These are phyloP conservation scores for Pseudogymnoascus sp. DNA, from an alignment of 2,329 filamentous ascomycete genomes.

Conservation along the genomic window DNA sequence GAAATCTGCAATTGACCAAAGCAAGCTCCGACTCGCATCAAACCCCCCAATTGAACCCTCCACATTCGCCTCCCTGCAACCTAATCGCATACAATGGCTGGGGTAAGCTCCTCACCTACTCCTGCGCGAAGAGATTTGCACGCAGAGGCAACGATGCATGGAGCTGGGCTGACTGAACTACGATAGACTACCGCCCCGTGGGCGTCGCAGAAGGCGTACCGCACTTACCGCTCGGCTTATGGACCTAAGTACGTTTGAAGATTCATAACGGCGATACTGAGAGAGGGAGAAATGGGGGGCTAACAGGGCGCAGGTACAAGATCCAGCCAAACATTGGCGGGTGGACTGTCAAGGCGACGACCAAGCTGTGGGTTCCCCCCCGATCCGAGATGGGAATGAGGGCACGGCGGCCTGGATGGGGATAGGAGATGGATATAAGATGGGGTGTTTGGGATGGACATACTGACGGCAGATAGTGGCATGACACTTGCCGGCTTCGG, in stretches of 20 bases:
- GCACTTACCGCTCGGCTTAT: slow-evolving; percentile 51
- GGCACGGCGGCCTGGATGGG: background rate
- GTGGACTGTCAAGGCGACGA: slow-evolving; percentile 39
- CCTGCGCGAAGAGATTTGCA: background rate
- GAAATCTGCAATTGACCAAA: background rate
- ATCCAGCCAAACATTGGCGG: slow-evolving; percentile 47
- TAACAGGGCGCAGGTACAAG: slow-evolving; percentile 41
- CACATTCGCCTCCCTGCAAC: background rate
- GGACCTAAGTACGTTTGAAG: slow-evolving; percentile 52
- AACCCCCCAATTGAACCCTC: background rate
- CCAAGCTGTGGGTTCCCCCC: slow-evolving; percentile 37
- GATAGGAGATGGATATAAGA: background rate
- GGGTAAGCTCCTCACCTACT: background rate
- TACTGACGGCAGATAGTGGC: slow-evolving; percentile 32
- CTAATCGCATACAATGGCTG: background rate
- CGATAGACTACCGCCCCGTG: background rate
- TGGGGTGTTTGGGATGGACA: background rate
- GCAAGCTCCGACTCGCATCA: background rate
- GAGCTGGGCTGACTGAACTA: background rate
- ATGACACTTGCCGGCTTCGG: slow-evolving; percentile 46
- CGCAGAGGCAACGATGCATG: background rate
- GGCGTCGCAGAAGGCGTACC: background rate
- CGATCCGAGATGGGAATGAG: background rate
- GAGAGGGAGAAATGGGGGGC: background rate
- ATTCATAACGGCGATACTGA: slow-evolving; percentile 7